Conservation (phyloP, 1,284 basidiomycete genomes). For the Melampsora americana region DNA sequence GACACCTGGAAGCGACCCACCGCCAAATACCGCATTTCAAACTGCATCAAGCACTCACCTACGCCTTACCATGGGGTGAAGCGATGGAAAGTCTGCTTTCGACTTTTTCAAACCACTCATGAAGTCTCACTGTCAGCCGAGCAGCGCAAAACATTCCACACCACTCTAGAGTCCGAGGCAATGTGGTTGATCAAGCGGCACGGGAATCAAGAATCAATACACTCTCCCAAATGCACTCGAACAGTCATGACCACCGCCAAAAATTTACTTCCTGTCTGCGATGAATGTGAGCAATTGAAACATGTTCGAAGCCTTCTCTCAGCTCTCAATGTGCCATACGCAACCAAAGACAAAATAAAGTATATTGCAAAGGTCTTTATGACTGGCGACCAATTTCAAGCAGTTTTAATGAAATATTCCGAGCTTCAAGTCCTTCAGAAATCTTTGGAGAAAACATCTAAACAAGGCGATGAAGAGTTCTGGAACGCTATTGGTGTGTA, state of each 20-base stretch:
- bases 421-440: not conserved
- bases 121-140: not conserved
- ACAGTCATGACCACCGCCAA: not conserved
- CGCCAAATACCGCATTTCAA: not conserved
- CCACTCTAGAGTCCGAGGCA: slow-evolving; percentile 6
- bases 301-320: not conserved
- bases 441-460: slow-evolving; percentile 8
- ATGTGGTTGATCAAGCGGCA: slow-evolving; percentile 23
- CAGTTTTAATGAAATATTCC: not conserved
- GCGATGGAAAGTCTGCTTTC: slow-evolving; percentile 5
- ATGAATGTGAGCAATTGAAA: slow-evolving; percentile 1
- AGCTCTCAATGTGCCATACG: slow-evolving; percentile 14
- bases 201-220: not conserved
- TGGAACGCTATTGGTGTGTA: slow-evolving; percentile 2
- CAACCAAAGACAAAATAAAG: not conserved
- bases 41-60: not conserved
- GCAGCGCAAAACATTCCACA: not conserved
- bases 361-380: slow-evolving; percentile 4
- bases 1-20: slow-evolving; percentile 7
- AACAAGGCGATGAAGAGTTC: not conserved
- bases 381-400: slow-evolving; percentile 16
- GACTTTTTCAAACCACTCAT: slow-evolving; percentile 1
- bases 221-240: slow-evolving; percentile 7
- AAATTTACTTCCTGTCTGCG: not conserved
- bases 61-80: slow-evolving; percentile 6